Conservation (phyloP, 1,139 yeast species). For the Williopsis jadinii region DNA sequence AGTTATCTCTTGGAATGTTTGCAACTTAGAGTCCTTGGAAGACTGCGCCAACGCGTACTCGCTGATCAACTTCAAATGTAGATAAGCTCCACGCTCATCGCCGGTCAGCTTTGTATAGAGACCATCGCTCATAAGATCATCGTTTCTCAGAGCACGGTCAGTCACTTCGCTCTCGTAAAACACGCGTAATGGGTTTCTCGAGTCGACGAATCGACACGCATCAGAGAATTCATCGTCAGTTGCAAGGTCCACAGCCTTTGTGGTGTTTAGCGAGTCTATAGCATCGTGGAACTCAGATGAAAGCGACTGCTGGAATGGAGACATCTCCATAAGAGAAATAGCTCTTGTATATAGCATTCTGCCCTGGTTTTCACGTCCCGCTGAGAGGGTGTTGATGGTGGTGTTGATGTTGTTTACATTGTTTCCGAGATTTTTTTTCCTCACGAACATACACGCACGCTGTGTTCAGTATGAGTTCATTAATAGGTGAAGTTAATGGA, state of each 20-base stretch:
- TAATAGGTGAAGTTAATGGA: too few species aligned
- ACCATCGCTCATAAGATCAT: slow-evolving; percentile 2
- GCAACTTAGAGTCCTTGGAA: slow-evolving; percentile 4
- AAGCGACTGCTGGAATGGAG: slow-evolving; percentile 18
- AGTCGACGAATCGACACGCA: slow-evolving; percentile 5
- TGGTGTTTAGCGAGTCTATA: slow-evolving; percentile 2
- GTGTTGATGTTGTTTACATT: too few species aligned
- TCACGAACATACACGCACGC: too few species aligned
- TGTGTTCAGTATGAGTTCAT: too few species aligned
- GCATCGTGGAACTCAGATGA: slow-evolving; percentile 6
- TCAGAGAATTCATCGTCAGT: slow-evolving; percentile 7
- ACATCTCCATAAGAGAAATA: slow-evolving; percentile 10
- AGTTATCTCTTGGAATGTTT: slow-evolving; percentile 11
- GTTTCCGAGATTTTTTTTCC: too few species aligned
- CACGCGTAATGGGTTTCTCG: slow-evolving; percentile 2
- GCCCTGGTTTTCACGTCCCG: too few species aligned
- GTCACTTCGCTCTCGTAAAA: slow-evolving; percentile 5
- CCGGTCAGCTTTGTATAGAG: slow-evolving; percentile 8
- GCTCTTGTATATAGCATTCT: slow-evolving; percentile 2
- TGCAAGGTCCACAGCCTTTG: slow-evolving; percentile 5
- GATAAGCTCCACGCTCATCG: slow-evolving; percentile 10
- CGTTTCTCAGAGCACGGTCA: slow-evolving; percentile 2
- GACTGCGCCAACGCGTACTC: slow-evolving; percentile 16
- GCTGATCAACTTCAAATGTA: slow-evolving; percentile 15
- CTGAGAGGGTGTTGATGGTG: too few species aligned